These are phyloP conservation scores for Porcisia deanei DNA, from an alignment of 208 protist genomes.

Conservation along the genomic window DNA sequence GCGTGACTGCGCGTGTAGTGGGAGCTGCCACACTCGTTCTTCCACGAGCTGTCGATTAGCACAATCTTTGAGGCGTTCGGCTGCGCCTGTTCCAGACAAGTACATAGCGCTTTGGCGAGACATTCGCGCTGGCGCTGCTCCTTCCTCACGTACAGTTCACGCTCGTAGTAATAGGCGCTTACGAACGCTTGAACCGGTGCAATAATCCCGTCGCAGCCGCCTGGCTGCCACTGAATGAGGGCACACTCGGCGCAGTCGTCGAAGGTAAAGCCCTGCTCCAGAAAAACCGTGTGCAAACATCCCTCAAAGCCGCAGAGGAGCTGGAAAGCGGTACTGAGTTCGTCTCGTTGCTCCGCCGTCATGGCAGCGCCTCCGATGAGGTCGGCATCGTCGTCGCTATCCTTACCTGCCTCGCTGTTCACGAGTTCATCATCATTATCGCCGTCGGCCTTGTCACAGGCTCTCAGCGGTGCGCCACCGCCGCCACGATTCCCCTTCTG, in stretches of 20 bases:
- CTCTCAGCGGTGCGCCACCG: background rate
- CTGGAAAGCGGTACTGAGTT: constrained; percentile 39
- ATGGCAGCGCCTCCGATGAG: constrained; percentile 8
- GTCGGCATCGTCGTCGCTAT: constrained; percentile 16
- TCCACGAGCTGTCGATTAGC: constrained; percentile 54
- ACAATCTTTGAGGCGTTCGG: constrained; percentile 52
- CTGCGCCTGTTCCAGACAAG: constrained; percentile 61
- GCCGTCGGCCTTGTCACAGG: background rate
- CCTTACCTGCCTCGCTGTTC: constrained; percentile 6
- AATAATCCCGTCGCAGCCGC: constrained; percentile 62
- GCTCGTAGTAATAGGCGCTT: constrained; percentile 63
- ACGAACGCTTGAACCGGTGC: constrained; percentile 74
- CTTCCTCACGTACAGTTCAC: constrained; percentile 49
- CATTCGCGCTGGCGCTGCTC: constrained; percentile 55
- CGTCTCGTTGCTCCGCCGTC: constrained; percentile 26
- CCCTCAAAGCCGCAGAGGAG: constrained; percentile 45
- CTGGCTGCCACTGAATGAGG: constrained; percentile 62
- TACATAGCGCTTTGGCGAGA: constrained; percentile 51
- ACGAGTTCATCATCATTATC: background rate
- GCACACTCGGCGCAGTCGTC: constrained; percentile 58
- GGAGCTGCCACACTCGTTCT: constrained; percentile 1
- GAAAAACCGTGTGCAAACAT: constrained; percentile 32
- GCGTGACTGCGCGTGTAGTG: constrained; percentile 19
- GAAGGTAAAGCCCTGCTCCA: constrained; percentile 77
- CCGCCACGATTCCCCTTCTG: background rate